Evolutionary conservation across 106 monocot species (phyloP).

Genomic region (Platanthera guangdongensis): DNA sequence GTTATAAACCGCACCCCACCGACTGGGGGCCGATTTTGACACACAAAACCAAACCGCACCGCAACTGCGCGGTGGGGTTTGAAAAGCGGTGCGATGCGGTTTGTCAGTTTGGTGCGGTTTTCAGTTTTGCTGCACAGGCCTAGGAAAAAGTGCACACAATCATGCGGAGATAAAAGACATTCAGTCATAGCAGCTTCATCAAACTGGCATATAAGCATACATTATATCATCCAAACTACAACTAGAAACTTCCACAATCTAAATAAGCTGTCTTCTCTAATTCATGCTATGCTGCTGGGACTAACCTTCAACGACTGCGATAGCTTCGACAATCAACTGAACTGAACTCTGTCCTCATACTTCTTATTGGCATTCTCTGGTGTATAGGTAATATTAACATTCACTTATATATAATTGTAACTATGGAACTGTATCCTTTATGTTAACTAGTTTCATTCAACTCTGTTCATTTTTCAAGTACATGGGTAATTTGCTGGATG

Average conservation of each 20-base stretch:
- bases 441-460: not conserved
- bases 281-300: not conserved
- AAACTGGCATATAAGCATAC: no score
- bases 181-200: no score
- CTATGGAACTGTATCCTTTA: not conserved
- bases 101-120: no score
- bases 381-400: constrained; percentile 12
- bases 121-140: no score
- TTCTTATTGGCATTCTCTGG: not conserved
- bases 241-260: not conserved
- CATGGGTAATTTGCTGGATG: not conserved
- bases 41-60: no score
- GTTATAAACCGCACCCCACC: no score
- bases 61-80: no score
- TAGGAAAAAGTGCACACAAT: no score
- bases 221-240: no score
- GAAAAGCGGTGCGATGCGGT: no score
- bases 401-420: constrained; percentile 1
- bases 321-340: constrained; percentile 3
- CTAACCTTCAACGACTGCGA: not conserved
- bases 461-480: not conserved
- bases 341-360: not conserved
- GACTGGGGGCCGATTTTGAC: no score
- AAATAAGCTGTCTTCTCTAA: not conserved
- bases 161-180: no score